Conservation (phyloP, 305 asterid genomes). For the Fraxinus sp. region DNA sequence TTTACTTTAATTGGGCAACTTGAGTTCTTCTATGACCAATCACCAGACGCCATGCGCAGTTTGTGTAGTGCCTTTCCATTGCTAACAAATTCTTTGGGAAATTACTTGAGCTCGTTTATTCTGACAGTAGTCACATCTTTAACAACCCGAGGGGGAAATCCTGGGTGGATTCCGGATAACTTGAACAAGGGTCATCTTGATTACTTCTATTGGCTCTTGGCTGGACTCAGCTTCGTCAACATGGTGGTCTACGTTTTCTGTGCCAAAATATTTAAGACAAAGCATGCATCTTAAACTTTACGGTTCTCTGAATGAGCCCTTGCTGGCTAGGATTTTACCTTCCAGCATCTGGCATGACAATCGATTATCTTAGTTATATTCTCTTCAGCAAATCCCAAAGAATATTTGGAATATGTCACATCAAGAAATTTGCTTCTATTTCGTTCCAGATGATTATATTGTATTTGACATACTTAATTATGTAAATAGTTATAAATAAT, state of each 20-base stretch:
- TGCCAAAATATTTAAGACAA: constrained; percentile 69
- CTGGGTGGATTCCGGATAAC: constrained; percentile 93
- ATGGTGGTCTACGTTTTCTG: constrained; percentile 68
- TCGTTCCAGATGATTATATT: neutral
- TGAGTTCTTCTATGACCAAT: constrained; percentile 87
- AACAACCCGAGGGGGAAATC: constrained; percentile 64
- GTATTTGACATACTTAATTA: neutral
- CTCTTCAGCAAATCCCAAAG: neutral
- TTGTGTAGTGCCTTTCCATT: constrained; percentile 77
- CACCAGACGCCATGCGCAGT: constrained; percentile 95
- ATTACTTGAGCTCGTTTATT: constrained; percentile 82
- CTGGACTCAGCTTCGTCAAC: constrained; percentile 71
- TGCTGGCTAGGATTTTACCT: neutral
- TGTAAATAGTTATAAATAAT: neutral
- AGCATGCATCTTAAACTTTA: constrained; percentile 49
- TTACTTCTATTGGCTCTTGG: constrained; percentile 82
- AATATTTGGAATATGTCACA: neutral
- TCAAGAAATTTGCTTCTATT: neutral
- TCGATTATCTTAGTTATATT: neutral
- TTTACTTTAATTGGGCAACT: constrained; percentile 79
- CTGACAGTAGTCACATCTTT: constrained; percentile 65
- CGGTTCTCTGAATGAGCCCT: neutral
- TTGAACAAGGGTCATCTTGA: constrained; percentile 82
- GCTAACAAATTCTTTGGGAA: constrained; percentile 69
- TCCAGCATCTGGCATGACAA: neutral